A percentile compares a stretch with the other conserved stretches of the same genome.
These are phyloP conservation scores for Arbutus unedo DNA, from an alignment of 148 eudicot species.

Conservation along the genomic window DNA sequence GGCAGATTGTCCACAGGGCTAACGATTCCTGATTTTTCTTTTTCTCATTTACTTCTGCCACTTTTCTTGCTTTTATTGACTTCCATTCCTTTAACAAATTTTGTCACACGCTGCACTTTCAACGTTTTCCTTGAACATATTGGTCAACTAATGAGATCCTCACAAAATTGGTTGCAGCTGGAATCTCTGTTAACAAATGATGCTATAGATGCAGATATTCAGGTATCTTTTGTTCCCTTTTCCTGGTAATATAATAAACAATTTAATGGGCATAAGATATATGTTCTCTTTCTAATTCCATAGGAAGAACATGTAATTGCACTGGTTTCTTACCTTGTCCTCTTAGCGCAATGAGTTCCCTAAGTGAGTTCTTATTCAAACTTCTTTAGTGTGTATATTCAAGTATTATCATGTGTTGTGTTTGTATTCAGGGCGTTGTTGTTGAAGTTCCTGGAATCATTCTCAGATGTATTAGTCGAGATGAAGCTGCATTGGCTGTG, in stretches of 20 bases:
- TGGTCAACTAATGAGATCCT: not conserved
- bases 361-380: not conserved
- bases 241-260: not conserved
- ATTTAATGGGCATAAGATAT: not conserved
- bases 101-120: not conserved
- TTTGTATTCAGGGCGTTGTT: conserved; percentile 33
- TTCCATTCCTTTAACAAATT: not conserved
- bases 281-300: not conserved
- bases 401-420: not conserved
- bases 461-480: conserved; percentile 72
- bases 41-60: not conserved
- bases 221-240: conserved; percentile 40
- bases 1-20: not conserved
- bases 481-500: conserved; percentile 91
- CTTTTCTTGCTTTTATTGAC: not conserved
- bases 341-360: not conserved
- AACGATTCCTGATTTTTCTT: not conserved
- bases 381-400: not conserved
- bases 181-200: conserved; percentile 57
- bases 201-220: conserved; percentile 71
- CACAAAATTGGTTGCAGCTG: conserved; percentile 45
- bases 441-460: conserved; percentile 69
- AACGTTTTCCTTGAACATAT: not conserved
- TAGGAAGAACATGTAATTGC: not conserved
- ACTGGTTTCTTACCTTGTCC: not conserved